Conservation (phyloP, 2,329 filamentous ascomycete species). For the Sclerotinia borealis region DNA sequence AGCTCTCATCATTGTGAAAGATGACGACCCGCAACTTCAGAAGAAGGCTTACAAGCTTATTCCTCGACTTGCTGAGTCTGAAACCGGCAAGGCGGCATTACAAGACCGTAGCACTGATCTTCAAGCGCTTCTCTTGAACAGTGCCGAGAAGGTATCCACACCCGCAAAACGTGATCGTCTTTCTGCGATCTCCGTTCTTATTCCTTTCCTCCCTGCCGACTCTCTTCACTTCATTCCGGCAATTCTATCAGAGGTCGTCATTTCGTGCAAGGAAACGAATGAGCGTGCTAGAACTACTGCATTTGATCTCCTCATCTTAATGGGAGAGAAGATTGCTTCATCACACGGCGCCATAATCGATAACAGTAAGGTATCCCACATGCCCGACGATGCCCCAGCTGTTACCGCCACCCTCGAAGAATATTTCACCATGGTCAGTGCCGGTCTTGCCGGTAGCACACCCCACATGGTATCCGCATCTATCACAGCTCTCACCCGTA, state of each 20-base stretch:
- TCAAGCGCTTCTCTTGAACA: constrained; percentile 72
- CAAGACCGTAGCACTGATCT: constrained; percentile 70
- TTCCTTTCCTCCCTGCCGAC: constrained; percentile 68
- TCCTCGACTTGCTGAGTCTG: constrained; percentile 77
- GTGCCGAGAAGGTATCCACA: constrained; percentile 76
- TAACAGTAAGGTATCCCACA: constrained; percentile 80
- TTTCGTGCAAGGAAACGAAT: constrained; percentile 96
- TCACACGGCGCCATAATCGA: constrained; percentile 68
- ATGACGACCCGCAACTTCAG: constrained; percentile 84
- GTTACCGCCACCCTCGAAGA: constrained; percentile 83
- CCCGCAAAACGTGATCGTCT: constrained; percentile 84
- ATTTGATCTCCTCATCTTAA: constrained; percentile 82
- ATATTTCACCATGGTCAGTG: constrained; percentile 97
- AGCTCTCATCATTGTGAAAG: constrained; percentile 70
- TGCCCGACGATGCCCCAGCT: constrained; percentile 72
- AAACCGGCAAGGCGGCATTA: constrained; percentile 70
- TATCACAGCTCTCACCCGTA: constrained; percentile 90
- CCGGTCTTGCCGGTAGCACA: constrained; percentile 84
- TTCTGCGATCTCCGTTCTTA: constrained; percentile 71
- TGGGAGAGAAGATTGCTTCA: constrained; percentile 71
- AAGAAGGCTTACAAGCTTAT: constrained; percentile 99
- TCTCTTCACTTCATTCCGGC: constrained; percentile 91
- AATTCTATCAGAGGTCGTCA: constrained; percentile 87
- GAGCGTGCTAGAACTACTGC: constrained; percentile 86
- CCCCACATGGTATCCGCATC: constrained; percentile 97